Percentiles rank a stretch among this genome's conserved stretches.
Conservation (phyloP, 768 basidiomycete genomes). For the Xerocomus spinulosus region DNA sequence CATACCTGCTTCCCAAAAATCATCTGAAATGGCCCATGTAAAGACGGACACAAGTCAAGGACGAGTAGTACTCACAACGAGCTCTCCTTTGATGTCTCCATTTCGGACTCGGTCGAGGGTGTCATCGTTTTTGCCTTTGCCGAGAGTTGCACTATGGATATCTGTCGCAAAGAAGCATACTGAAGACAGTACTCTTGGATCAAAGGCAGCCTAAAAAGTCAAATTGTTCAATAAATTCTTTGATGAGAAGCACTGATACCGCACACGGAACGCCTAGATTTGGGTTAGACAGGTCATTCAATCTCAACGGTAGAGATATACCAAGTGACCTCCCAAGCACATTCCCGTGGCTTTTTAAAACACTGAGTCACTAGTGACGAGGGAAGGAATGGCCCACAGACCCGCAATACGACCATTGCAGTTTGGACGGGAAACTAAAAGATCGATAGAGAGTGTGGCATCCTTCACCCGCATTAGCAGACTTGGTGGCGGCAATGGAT, state of each 20-base stretch:
- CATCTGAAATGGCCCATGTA: slow-evolving; percentile 49
- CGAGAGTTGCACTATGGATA: slow-evolving; percentile 82
- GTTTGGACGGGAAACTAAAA: slow-evolving; percentile 65
- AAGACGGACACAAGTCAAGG: not conserved
- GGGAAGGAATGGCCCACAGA: slow-evolving; percentile 28
- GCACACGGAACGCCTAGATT: slow-evolving; percentile 50
- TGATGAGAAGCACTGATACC: slow-evolving; percentile 5
- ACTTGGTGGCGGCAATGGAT: not conserved
- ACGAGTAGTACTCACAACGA: slow-evolving; percentile 55
- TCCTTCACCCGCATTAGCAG: slow-evolving; percentile 46
- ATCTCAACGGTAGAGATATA: slow-evolving; percentile 29
- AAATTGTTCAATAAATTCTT: not conserved
- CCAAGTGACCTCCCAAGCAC: slow-evolving; percentile 86
- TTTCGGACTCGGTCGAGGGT: slow-evolving; percentile 66
- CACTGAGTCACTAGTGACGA: slow-evolving; percentile 5
- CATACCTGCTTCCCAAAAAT: slow-evolving; percentile 91
- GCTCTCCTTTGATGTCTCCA: slow-evolving; percentile 83
- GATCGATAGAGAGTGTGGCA: slow-evolving; percentile 69
- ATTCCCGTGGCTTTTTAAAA: slow-evolving; percentile 68
- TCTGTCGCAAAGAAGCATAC: slow-evolving; percentile 97
- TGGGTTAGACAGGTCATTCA: not conserved
- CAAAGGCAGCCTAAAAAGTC: slow-evolving; percentile 71
- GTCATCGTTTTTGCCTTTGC: slow-evolving; percentile 80
- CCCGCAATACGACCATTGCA: slow-evolving; percentile 92
- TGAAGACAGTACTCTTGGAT: slow-evolving; percentile 72